Percentiles rank a stretch among this genome's conserved stretches.
Evolutionary conservation across 2,329 filamentous ascomycete genomes (phyloP).

Genomic region (Neofusicoccum laricinum): DNA sequence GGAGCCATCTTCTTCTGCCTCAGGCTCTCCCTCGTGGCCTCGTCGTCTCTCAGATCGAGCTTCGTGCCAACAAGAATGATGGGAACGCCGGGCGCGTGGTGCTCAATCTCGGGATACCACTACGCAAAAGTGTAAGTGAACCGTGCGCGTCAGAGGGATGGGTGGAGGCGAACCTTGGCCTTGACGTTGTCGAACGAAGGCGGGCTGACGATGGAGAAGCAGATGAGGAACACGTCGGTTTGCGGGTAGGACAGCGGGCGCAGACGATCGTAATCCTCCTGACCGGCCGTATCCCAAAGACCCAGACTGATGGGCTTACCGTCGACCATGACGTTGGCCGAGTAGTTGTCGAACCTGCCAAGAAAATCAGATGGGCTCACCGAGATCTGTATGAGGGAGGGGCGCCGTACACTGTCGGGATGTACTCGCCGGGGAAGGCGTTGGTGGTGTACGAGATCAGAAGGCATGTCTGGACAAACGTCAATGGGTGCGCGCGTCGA

Average conservation of each 20-base stretch:
- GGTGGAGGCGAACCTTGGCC: conserved; percentile 71
- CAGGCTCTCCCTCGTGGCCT: conserved; percentile 74
- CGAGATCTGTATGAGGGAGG: neutral
- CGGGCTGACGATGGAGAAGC: conserved; percentile 96
- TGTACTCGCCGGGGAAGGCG: conserved; percentile 99
- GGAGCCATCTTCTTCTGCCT: conserved; percentile 93
- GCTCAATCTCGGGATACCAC: conserved; percentile 98
- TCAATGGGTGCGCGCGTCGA: conserved; percentile 28
- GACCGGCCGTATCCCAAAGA: conserved; percentile 96
- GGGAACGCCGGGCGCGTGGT: conserved; percentile 90
- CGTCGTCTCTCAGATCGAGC: conserved; percentile 90
- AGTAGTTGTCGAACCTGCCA: conserved; percentile 93
- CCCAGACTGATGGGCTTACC: conserved; percentile 96
- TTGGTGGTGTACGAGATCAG: conserved; percentile 99
- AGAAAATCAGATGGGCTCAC: conserved; percentile 17
- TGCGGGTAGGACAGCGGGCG: conserved; percentile 95
- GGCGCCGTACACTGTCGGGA: conserved; percentile 81
- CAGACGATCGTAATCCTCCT: conserved; percentile 96
- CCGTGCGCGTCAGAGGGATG: conserved; percentile 10
- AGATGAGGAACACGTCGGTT: conserved; percentile 97
- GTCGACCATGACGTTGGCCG: conserved; percentile 98
- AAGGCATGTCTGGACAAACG: conserved; percentile 77
- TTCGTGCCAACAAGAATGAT: conserved; percentile 98
- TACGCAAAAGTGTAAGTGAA: conserved; percentile 40
- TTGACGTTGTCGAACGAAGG: conserved; percentile 99